phyloP scores from a whole-genome alignment of 495 filamentous ascomycete species.

The Glarea lozoyensis region DNA sequence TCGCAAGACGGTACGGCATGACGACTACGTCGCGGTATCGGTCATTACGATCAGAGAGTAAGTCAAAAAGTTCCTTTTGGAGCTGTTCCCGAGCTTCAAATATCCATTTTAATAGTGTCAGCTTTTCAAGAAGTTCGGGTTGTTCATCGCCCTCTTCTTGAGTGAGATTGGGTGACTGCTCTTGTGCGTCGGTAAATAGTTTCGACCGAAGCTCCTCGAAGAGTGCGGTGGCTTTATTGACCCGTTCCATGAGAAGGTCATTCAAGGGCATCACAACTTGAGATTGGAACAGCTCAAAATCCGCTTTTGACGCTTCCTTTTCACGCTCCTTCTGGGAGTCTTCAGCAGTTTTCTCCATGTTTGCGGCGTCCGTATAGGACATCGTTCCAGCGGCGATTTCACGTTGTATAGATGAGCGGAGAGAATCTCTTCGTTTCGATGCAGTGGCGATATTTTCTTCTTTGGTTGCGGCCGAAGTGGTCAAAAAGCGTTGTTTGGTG shows the following conservation, averaged over 20 bases:
- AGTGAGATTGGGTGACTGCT: conserved; percentile 65
- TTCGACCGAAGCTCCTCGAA: conserved; percentile 63
- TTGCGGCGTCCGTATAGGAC: conserved; percentile 69
- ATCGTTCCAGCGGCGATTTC: conserved; percentile 68
- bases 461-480: conserved; percentile 32
- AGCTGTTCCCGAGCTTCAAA: conserved; percentile 87
- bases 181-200: conserved; percentile 64
- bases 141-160: conserved; percentile 95
- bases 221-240: conserved; percentile 51
- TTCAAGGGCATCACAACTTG: conserved; percentile 70
- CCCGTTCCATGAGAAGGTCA: conserved; percentile 57
- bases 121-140: conserved; percentile 85
- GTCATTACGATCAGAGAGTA: conserved; percentile 75
- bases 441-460: conserved; percentile 33
- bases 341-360: conserved; percentile 58
- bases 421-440: conserved; percentile 31
- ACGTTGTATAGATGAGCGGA: conserved; percentile 55
- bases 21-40: conserved; percentile 76
- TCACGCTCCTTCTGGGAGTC: conserved; percentile 51
- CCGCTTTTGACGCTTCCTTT: conserved; percentile 54
- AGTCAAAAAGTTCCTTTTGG: conserved; percentile 72
- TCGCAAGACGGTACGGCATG: conserved; percentile 64
- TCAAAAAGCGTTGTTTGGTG: conserved; percentile 52
- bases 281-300: conserved; percentile 71
- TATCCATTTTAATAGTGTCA: conserved; percentile 94